Percentiles rank a stretch among this genome's conserved stretches.
Evolutionary conservation across 73 alveolate genomes (phyloP).

Genomic region (Stentor roeselii): DNA sequence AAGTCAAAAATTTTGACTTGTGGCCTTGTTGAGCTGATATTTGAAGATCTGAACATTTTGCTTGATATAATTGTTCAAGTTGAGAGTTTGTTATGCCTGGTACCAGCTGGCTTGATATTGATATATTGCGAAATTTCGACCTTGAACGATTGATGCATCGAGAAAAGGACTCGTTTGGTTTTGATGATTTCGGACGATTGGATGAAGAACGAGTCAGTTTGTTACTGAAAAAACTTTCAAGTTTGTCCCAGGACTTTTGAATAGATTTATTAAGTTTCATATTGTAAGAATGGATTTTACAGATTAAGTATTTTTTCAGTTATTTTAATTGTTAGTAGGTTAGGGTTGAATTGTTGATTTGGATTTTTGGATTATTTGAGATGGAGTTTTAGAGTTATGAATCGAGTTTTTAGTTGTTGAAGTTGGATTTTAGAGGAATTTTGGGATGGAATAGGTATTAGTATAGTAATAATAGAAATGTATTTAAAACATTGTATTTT

Average conservation of each 20-base stretch:
- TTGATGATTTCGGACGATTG: not conserved
- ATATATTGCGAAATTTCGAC: not conserved
- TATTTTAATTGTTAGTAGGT: too few relatives aligned
- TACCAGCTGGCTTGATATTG: not conserved
- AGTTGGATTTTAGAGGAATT: too few relatives aligned
- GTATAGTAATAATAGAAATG: too few relatives aligned
- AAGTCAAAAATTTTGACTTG: not conserved
- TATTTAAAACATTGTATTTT: too few relatives aligned
- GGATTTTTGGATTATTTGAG: too few relatives aligned
- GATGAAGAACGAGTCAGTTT: not conserved
- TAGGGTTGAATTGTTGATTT: too few relatives aligned
- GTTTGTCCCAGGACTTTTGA: slow-evolving; percentile 1
- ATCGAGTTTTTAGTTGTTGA: too few relatives aligned
- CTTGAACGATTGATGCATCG: not conserved
- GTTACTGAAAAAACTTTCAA: not conserved
- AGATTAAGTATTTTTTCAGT: not conserved
- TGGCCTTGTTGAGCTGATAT: not conserved
- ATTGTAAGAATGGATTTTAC: not conserved
- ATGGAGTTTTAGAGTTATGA: too few relatives aligned
- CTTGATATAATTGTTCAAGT: not conserved
- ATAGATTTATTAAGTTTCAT: not conserved
- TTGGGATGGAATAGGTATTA: too few relatives aligned
- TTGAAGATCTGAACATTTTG: slow-evolving; percentile 16
- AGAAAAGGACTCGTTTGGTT: not conserved
- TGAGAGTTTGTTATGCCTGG: not conserved